Evolutionary conservation across 306 rosid genomes (phyloP).

Genomic region (Rubus parviflorus): DNA sequence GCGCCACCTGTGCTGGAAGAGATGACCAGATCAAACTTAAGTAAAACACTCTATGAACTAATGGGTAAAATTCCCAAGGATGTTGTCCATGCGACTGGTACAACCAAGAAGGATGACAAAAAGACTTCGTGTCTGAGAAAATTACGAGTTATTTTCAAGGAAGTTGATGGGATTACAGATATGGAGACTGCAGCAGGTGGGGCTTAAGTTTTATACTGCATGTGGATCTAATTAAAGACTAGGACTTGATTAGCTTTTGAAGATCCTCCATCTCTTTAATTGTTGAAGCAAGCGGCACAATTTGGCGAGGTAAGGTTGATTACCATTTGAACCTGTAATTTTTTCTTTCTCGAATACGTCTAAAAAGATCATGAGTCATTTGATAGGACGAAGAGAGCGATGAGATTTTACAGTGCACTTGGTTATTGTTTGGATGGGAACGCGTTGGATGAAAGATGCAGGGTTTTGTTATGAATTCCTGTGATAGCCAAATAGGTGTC

Average conservation of each 20-base stretch:
- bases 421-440: conserved; percentile 1
- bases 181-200: conserved; percentile 92
- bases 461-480: not conserved
- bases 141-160: conserved; percentile 71
- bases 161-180: conserved; percentile 77
- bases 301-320: conserved; percentile 42
- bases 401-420: conserved; percentile 4
- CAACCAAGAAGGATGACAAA: conserved; percentile 51
- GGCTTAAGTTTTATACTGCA: conserved; percentile 40
- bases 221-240: conserved; percentile 18
- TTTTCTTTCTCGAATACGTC: conserved; percentile 1
- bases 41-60: conserved; percentile 56
- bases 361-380: conserved; percentile 3
- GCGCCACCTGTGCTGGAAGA: conserved; percentile 95
- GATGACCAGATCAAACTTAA: conserved; percentile 89
- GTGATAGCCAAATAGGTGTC: not conserved
- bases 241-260: conserved; percentile 17
- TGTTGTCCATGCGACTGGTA: conserved; percentile 74
- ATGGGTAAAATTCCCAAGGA: conserved; percentile 73
- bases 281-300: conserved; percentile 23
- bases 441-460: not conserved
- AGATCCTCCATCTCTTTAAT: conserved; percentile 23
- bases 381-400: conserved; percentile 9
- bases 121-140: conserved; percentile 64
- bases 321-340: conserved; percentile 31